Evolutionary conservation across 2,329 filamentous ascomycete species (phyloP).

Genomic region (Epichloe glyceriae): DNA sequence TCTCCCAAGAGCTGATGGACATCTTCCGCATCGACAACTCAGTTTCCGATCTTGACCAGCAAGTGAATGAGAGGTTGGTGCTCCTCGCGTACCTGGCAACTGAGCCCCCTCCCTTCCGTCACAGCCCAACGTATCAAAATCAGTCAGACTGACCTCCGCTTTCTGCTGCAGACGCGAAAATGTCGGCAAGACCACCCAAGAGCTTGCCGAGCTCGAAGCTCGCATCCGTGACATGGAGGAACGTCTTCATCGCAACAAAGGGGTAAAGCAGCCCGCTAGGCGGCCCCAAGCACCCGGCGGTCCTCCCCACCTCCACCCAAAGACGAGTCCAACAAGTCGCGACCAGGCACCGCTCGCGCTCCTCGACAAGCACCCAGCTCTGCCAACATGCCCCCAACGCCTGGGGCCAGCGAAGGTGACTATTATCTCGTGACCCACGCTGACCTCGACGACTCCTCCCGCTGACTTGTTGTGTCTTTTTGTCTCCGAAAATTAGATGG

Average conservation of each 20-base stretch:
- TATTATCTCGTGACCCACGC: slow-evolving; percentile 27
- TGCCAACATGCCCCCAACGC: slow-evolving; percentile 47
- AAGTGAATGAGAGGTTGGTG: slow-evolving; percentile 70
- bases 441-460: slow-evolving; percentile 9
- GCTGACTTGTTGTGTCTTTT: not conserved
- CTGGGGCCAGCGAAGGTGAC: slow-evolving; percentile 51
- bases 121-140: not conserved
- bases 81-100: slow-evolving; percentile 4
- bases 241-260: slow-evolving; percentile 40
- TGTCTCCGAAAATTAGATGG: slow-evolving; percentile 18
- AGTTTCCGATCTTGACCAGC: slow-evolving; percentile 57
- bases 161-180: slow-evolving; percentile 23
- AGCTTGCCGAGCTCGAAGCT: slow-evolving; percentile 77
- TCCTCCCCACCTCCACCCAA: slow-evolving; percentile 9
- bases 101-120: slow-evolving; percentile 2
- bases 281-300: slow-evolving; percentile 6
- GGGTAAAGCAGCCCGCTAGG: slow-evolving; percentile 8
- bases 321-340: slow-evolving; percentile 30
- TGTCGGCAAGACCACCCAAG: slow-evolving; percentile 59
- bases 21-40: slow-evolving; percentile 80
- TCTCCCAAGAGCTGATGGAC: slow-evolving; percentile 74
- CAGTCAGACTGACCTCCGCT: not conserved
- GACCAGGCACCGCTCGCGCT: slow-evolving; percentile 40
- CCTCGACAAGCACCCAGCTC: slow-evolving; percentile 37
- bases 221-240: slow-evolving; percentile 76